phyloP scores from a whole-genome alignment of 805 yeast species.

The Yarrowia sp. region DNA sequence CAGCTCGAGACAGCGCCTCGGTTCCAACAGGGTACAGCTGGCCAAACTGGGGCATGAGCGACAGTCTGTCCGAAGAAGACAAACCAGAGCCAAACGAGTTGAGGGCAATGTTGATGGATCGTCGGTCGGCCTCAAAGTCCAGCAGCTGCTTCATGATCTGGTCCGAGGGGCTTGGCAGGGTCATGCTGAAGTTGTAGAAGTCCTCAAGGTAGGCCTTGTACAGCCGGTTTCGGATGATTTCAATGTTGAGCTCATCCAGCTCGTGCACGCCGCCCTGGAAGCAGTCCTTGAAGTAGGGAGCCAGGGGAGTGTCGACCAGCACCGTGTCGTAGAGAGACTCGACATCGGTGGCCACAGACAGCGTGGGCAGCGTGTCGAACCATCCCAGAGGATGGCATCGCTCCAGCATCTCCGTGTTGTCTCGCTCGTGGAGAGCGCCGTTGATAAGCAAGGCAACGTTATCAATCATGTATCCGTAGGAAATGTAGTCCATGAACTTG shows the following conservation, averaged over 20 bases:
- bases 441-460: constrained; percentile 95
- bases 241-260: constrained; percentile 94
- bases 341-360: constrained; percentile 92
- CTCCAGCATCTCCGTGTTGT: constrained; percentile 81
- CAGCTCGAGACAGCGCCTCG: constrained; percentile 71
- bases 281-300: constrained; percentile 93
- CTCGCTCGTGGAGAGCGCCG: constrained; percentile 95
- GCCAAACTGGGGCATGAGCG: constrained; percentile 83
- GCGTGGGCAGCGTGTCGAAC: constrained; percentile 96
- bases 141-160: constrained; percentile 81
- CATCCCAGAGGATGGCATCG: constrained; percentile 98
- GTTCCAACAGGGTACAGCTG: constrained; percentile 75
- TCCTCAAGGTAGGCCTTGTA: constrained; percentile 94
- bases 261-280: constrained; percentile 75
- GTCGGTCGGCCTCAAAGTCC: constrained; percentile 92
- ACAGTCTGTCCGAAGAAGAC: constrained; percentile 70
- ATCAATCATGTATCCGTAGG: constrained; percentile 98
- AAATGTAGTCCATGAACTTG: constrained; percentile 87
- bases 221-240: constrained; percentile 87
- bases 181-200: constrained; percentile 70
- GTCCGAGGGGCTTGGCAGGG: constrained; percentile 75
- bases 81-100: constrained; percentile 88
- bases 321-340: constrained; percentile 93
- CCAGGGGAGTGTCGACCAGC: constrained; percentile 94
- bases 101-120: constrained; percentile 88